Evolutionary conservation across 2,329 filamentous ascomycete genomes (phyloP), one percentile per base, ranked within the genome.

Genomic region (Cladophialophora chaetospira): DNA sequence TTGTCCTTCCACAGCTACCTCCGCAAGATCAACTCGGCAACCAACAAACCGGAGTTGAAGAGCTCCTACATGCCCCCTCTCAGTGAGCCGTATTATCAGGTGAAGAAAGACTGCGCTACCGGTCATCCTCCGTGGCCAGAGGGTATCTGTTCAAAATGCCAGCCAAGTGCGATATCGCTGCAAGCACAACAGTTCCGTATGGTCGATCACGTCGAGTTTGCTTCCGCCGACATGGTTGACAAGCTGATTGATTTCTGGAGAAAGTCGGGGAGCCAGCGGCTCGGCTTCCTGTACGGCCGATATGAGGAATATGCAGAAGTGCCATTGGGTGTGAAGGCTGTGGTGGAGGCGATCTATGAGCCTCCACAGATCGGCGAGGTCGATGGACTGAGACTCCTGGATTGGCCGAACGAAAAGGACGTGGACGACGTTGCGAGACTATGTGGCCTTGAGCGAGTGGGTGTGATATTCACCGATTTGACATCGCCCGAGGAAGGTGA

Each of bases 131-230:
- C 88, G 38, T 99, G 94, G 86, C 94, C 94, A 2, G 91, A 95
- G 66, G 94, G 94, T 13, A 97, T 99, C 64, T 99, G 94, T 77
- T 95, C 90, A 57, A 99, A 97, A 72, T 99, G 94, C 67, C 95
- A 99, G 70, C 94, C 94, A 5, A 96, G 93, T 63, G 93, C 94
- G 54, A 99, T 99, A 69, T 96, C 91, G 9, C 77, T 99, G 51
- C 92, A 97, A 70, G 91, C 91, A 4, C 94, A 99, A 72, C 82
- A 88, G 17, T 99, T 93, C 72, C 90, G 94, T 49, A 97, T 94
- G 89, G 92, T 99, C 3, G 94, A 99, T 68, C 94, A 99, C 71
- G 94, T 99, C 62, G 95, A 99, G 73, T 97, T 99, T 70, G 87
- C 93, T 1, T 87, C 89, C 1, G 86, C 91, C 2, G 81, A 85